phyloP scores from a whole-genome alignment of 1,284 basidiomycete genomes.

The Earliella scabrosa region DNA sequence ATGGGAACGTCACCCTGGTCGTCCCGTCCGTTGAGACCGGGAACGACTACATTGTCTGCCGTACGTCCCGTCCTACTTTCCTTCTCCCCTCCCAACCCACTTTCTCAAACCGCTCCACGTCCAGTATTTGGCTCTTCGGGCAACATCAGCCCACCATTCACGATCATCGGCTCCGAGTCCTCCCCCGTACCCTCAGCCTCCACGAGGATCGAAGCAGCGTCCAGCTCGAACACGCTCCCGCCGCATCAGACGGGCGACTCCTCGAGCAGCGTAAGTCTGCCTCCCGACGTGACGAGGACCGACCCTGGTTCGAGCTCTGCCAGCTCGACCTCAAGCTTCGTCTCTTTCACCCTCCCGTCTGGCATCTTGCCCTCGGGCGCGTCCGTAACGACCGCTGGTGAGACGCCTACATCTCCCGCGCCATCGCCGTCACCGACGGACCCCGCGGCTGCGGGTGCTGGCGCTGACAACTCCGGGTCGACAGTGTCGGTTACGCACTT shows the following conservation, averaged over 20 bases:
- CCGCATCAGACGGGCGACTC: conserved; percentile 9
- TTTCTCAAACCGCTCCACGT: background rate
- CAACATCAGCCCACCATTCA: conserved; percentile 45
- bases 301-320: background rate
- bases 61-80: conserved; percentile 23
- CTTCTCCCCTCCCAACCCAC: background rate
- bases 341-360: background rate
- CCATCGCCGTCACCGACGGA: background rate
- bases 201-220: conserved; percentile 1
- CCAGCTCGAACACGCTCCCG: conserved; percentile 12
- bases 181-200: conserved; percentile 7
- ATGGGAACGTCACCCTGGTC: conserved; percentile 29
- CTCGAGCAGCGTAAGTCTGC: conserved; percentile 4
- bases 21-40: conserved; percentile 32
- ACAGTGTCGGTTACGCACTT: background rate
- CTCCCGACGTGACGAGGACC: conserved; percentile 1
- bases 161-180: conserved; percentile 34
- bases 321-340: background rate
- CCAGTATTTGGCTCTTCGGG: conserved; percentile 58
- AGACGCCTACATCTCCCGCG: background rate
- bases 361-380: background rate
- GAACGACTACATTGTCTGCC: conserved; percentile 34
- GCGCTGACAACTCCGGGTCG: conserved; percentile 2
- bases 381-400: background rate
- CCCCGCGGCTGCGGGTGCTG: background rate